Evolutionary conservation across 2,329 filamentous ascomycete species (phyloP).

Genomic region (Ophiosphaerella herpotricha): DNA sequence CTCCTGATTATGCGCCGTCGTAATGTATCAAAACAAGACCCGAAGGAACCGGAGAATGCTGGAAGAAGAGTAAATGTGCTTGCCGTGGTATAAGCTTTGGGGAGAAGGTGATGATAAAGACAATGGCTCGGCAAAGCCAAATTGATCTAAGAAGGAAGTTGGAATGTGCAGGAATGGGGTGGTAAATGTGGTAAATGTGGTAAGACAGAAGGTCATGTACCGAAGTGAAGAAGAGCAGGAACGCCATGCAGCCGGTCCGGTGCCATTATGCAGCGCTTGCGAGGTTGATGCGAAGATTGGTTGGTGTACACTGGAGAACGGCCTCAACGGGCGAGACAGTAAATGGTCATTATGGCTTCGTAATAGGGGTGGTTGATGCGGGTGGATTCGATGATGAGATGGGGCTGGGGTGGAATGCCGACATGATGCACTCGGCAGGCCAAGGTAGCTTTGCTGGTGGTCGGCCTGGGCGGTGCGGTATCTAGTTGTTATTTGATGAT

Average conservation of each 20-base stretch:
- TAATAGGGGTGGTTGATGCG: slow-evolving; percentile 32
- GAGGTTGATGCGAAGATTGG: slow-evolving; percentile 28
- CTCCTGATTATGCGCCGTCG: background rate
- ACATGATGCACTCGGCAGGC: slow-evolving; percentile 27
- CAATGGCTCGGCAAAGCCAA: slow-evolving; percentile 23
- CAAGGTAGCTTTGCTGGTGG: slow-evolving; percentile 14
- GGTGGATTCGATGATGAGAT: slow-evolving; percentile 40
- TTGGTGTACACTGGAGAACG: slow-evolving; percentile 16
- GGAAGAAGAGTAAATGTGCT: background rate
- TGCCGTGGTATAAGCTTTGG: slow-evolving; percentile 7
- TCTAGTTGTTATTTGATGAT: slow-evolving; percentile 43
- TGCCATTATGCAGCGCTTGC: slow-evolving; percentile 46
- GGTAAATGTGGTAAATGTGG: slow-evolving; percentile 11
- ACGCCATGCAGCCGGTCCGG: slow-evolving; percentile 32
- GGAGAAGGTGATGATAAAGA: background rate
- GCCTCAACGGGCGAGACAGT: slow-evolving; percentile 31
- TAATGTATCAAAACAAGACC: slow-evolving; percentile 1
- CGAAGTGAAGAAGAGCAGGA: slow-evolving; percentile 32
- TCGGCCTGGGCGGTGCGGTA: slow-evolving; percentile 19
- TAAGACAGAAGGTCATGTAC: slow-evolving; percentile 31
- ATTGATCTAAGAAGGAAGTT: slow-evolving; percentile 13
- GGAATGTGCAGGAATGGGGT: slow-evolving; percentile 9
- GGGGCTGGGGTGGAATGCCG: slow-evolving; percentile 33
- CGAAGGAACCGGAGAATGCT: background rate
- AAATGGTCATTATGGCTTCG: slow-evolving; percentile 40